Evolutionary conservation across 345 rosid genomes (phyloP).

Genomic region (Moricandia moricandioides): DNA sequence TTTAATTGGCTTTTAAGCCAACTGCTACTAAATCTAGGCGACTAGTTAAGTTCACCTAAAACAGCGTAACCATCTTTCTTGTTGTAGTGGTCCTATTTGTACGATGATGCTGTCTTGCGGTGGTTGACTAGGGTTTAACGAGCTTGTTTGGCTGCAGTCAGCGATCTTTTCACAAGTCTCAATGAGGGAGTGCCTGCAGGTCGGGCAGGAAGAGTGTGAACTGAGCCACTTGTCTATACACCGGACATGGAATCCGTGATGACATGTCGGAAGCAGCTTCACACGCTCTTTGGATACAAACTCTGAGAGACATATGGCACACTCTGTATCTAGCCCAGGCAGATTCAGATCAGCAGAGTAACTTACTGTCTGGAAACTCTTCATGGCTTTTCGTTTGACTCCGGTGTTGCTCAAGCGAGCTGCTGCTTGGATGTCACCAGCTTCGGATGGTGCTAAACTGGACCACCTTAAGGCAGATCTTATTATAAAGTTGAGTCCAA

Average conservation of each 20-base stretch:
- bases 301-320: constrained; percentile 74
- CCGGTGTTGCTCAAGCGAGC: constrained; percentile 60
- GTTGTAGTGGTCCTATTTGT: constrained; percentile 51
- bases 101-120: constrained; percentile 45
- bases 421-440: constrained; percentile 27
- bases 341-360: constrained; percentile 54
- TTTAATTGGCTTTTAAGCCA: background rate
- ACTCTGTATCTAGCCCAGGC: constrained; percentile 57
- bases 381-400: constrained; percentile 63
- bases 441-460: constrained; percentile 35
- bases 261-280: constrained; percentile 70
- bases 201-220: constrained; percentile 87
- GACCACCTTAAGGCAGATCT: constrained; percentile 70
- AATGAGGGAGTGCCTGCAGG: constrained; percentile 75
- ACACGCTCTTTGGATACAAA: constrained; percentile 55
- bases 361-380: constrained; percentile 57
- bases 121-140: constrained; percentile 37
- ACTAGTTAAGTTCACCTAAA: constrained; percentile 40
- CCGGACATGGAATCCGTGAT: constrained; percentile 73
- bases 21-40: constrained; percentile 20
- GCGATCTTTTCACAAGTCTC: constrained; percentile 72
- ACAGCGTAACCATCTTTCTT: constrained; percentile 50
- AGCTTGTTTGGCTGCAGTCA: constrained; percentile 47
- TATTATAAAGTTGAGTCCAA: constrained; percentile 65
- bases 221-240: constrained; percentile 92